Evolutionary conservation across 1,284 basidiomycete genomes (phyloP).

Genomic region (Pholiota adiposa): DNA sequence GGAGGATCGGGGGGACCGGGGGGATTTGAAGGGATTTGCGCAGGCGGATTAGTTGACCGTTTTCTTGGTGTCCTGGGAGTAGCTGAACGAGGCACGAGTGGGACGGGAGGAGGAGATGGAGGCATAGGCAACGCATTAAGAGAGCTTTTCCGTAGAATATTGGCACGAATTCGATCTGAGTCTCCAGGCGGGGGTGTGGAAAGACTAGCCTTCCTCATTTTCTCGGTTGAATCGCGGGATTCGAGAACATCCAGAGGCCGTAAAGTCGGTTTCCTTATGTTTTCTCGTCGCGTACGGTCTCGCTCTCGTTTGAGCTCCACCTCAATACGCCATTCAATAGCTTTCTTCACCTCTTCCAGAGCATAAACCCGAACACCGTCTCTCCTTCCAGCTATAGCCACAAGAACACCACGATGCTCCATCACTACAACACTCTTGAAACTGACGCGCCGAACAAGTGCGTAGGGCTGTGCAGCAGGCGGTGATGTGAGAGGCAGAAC

Average conservation of each 20-base stretch:
- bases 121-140: slow-evolving; percentile 34
- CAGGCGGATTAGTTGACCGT: slow-evolving; percentile 27
- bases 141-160: slow-evolving; percentile 45
- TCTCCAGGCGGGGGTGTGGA: slow-evolving; percentile 50
- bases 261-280: slow-evolving; percentile 53
- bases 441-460: slow-evolving; percentile 74
- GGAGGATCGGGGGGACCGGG: slow-evolving; percentile 55
- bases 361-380: slow-evolving; percentile 86
- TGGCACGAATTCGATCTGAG: slow-evolving; percentile 29
- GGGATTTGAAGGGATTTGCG: slow-evolving; percentile 25
- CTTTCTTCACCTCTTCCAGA: slow-evolving; percentile 79
- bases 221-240: slow-evolving; percentile 46
- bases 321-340: slow-evolving; percentile 84
- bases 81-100: slow-evolving; percentile 40
- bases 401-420: slow-evolving; percentile 84
- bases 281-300: slow-evolving; percentile 68
- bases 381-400: slow-evolving; percentile 80
- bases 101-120: slow-evolving; percentile 38
- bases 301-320: slow-evolving; percentile 75
- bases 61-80: slow-evolving; percentile 35
- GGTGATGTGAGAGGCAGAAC: slow-evolving; percentile 75
- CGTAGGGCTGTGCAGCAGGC: slow-evolving; percentile 74
- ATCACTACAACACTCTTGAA: slow-evolving; percentile 87
- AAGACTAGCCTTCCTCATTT: slow-evolving; percentile 46
- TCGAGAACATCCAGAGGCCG: slow-evolving; percentile 37